These are phyloP conservation scores for Phanerochaete sordida DNA, from an alignment of 768 basidiomycete species.

Conservation along the genomic window DNA sequence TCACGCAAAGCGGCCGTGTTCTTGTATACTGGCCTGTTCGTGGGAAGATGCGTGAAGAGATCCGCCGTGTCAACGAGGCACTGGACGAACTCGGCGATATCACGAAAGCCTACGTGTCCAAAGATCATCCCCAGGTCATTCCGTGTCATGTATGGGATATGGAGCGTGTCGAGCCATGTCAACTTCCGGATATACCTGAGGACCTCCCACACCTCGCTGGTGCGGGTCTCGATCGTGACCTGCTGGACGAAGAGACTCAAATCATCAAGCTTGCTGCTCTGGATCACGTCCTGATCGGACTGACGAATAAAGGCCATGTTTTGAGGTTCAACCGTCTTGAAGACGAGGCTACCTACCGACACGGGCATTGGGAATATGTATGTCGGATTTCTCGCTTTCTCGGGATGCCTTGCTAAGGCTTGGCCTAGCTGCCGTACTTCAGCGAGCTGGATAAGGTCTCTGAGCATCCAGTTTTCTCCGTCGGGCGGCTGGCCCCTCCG, in stretches of 20 bases:
- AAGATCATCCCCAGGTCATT: conserved; percentile 39
- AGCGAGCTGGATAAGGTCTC: conserved; percentile 56
- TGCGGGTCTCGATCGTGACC: conserved; percentile 22
- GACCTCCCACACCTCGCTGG: conserved; percentile 46
- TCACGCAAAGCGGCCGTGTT: conserved; percentile 69
- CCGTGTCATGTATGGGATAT: conserved; percentile 64
- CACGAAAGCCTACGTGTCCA: conserved; percentile 18
- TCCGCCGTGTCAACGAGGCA: conserved; percentile 36
- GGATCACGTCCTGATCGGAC: conserved; percentile 66
- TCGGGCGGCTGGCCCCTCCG: conserved; percentile 35
- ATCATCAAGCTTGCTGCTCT: conserved; percentile 82
- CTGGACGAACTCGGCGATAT: conserved; percentile 38
- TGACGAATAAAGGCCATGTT: conserved; percentile 80
- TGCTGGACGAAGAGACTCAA: conserved; percentile 31
- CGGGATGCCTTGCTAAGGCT: background rate
- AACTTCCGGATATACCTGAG: conserved; percentile 55
- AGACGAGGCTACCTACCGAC: conserved; percentile 33
- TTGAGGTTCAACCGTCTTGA: conserved; percentile 53
- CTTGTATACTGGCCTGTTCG: conserved; percentile 72
- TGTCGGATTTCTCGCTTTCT: conserved; percentile 21
- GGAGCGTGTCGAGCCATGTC: conserved; percentile 40
- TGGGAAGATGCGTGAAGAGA: conserved; percentile 36
- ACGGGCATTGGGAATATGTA: conserved; percentile 71
- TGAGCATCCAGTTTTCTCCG: conserved; percentile 41
- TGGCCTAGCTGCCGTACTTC: conserved; percentile 64